Evolutionary conservation across 2,329 filamentous ascomycete species (phyloP).

Genomic region (Cercospora sojina): DNA sequence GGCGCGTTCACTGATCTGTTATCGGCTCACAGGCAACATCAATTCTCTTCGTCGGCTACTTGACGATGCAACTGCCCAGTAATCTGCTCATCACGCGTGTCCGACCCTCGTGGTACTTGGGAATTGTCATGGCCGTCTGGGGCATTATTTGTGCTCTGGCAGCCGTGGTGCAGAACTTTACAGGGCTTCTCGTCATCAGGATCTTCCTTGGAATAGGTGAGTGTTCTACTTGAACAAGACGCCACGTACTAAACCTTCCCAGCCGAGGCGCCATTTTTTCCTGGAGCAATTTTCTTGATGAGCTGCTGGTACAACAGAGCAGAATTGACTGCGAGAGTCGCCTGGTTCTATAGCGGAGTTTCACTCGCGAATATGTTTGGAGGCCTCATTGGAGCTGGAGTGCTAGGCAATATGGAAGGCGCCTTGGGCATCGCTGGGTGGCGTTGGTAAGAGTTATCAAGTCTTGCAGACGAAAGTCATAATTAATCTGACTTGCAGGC

Average conservation of each 20-base stretch:
- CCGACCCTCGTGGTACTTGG: slow-evolving; percentile 59
- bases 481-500: not conserved
- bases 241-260: not conserved
- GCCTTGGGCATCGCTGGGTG: slow-evolving; percentile 58
- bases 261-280: slow-evolving; percentile 55
- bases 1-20: not conserved
- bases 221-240: not conserved
- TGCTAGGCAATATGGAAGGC: slow-evolving; percentile 63
- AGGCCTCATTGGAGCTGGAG: slow-evolving; percentile 44
- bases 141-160: slow-evolving; percentile 67
- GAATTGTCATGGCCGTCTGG: slow-evolving; percentile 77
- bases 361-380: slow-evolving; percentile 37
- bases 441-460: slow-evolving; percentile 36
- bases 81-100: slow-evolving; percentile 73
- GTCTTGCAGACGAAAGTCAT: not conserved
- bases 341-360: slow-evolving; percentile 28
- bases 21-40: slow-evolving; percentile 9
- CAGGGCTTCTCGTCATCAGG: slow-evolving; percentile 57
- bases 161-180: slow-evolving; percentile 61
- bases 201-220: slow-evolving; percentile 61
- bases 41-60: slow-evolving; percentile 61
- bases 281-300: slow-evolving; percentile 7
- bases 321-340: slow-evolving; percentile 21
- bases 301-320: slow-evolving; percentile 11
- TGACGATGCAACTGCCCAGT: slow-evolving; percentile 51